phyloP scores from a whole-genome alignment of 2,329 filamentous ascomycete species.

The Corynespora cassiicola region DNA sequence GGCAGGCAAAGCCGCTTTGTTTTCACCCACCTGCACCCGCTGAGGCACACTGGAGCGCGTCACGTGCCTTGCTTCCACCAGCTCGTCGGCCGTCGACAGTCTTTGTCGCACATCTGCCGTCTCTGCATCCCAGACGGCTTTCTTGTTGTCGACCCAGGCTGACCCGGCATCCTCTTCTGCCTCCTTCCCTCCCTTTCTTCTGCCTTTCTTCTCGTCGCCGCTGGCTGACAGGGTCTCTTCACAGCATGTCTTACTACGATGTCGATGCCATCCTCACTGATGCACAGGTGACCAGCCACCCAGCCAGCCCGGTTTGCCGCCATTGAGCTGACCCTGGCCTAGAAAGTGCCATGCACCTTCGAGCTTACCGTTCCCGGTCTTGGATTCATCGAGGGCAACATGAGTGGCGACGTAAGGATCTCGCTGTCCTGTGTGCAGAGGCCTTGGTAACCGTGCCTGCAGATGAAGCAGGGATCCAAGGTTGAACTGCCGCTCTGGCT shows the following conservation, averaged over 20 bases:
- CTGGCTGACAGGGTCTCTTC: too few species aligned
- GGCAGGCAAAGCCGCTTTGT: conserved; percentile 22
- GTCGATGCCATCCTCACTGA: conserved; percentile 85
- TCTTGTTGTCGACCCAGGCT: not conserved
- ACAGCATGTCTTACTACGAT: conserved; percentile 76
- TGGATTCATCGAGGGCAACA: conserved; percentile 87
- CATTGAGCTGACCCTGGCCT: conserved; percentile 13
- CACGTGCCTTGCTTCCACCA: not conserved
- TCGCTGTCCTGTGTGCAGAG: conserved; percentile 2
- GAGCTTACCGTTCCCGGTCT: conserved; percentile 87
- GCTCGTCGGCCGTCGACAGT: not conserved
- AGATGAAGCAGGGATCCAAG: conserved; percentile 81
- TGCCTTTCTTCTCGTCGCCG: too few species aligned
- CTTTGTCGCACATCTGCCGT: conserved; percentile 1
- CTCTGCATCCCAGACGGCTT: conserved; percentile 4
- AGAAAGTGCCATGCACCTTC: conserved; percentile 97
- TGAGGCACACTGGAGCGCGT: not conserved
- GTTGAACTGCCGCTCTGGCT: conserved; percentile 92
- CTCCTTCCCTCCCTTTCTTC: conserved; percentile 4
- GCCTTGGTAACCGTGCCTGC: conserved; percentile 17
- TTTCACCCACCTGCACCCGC: not conserved
- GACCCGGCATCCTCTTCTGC: not conserved
- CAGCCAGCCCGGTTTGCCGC: not conserved
- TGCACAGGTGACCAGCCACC: conserved; percentile 65
- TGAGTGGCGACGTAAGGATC: conserved; percentile 62